These are phyloP conservation scores for Thelephora aurantiotincta DNA, from an alignment of 768 basidiomycete species.

Conservation along the genomic window DNA sequence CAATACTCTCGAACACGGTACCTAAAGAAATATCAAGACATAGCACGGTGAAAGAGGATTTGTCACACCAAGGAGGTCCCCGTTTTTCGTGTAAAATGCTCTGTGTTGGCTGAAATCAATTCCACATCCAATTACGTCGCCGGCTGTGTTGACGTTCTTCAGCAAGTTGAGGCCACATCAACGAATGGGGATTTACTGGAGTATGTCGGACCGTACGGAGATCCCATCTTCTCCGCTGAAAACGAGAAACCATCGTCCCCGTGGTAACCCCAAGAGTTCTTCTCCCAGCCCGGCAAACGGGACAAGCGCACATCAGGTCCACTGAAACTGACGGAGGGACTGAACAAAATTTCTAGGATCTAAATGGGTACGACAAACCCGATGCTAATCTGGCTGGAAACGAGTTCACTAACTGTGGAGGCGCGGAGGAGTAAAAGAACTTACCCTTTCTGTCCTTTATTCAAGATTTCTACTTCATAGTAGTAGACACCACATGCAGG, in stretches of 20 bases:
- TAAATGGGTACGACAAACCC: constrained; percentile 33
- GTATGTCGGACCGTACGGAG: constrained; percentile 65
- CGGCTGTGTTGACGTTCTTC: constrained; percentile 31
- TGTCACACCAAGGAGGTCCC: constrained; percentile 44
- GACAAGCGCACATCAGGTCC: constrained; percentile 48
- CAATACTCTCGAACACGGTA: constrained; percentile 57
- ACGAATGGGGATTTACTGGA: constrained; percentile 40
- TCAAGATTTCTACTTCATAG: constrained; percentile 78
- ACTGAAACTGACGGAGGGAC: constrained; percentile 37
- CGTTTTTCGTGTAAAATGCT: constrained; percentile 88
- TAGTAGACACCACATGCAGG: constrained; percentile 86
- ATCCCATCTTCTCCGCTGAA: constrained; percentile 57
- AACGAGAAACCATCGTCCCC: constrained; percentile 80
- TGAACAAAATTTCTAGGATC: not conserved
- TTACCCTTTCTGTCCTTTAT: constrained; percentile 73
- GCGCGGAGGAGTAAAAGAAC: constrained; percentile 12
- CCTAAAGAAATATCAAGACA: constrained; percentile 24
- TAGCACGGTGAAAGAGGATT: not conserved
- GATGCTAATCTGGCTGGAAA: constrained; percentile 57
- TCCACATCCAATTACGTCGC: constrained; percentile 85
- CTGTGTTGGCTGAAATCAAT: constrained; percentile 73
- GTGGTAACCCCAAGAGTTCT: constrained; percentile 82
- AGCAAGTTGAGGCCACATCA: not conserved
- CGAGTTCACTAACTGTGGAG: not conserved
- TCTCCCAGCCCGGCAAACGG: constrained; percentile 79